Percentiles rank a stretch among this genome's conserved stretches.
phyloP scores from a whole-genome alignment of 148 eudicot genomes.

The Silene uniflora region DNA sequence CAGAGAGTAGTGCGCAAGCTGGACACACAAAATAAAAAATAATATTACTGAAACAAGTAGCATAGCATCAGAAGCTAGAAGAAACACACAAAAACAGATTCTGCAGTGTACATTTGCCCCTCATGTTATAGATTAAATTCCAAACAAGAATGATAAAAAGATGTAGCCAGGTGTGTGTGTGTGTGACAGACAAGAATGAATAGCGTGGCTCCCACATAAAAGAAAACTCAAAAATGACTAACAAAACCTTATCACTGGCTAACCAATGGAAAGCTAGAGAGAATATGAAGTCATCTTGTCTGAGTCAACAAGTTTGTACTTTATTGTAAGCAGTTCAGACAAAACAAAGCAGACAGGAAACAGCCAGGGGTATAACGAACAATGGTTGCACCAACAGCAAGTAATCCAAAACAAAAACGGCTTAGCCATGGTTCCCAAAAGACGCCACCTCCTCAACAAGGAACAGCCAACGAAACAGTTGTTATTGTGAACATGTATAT shows the following conservation, averaged over 20 bases:
- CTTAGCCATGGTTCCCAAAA: neutral
- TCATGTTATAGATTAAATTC: neutral
- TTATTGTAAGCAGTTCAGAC: no score
- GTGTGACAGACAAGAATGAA: neutral
- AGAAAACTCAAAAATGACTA: neutral
- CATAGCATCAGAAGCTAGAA: neutral
- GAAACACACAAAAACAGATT: neutral
- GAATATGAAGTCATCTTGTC: no score
- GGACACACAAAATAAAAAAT: constrained; percentile 19
- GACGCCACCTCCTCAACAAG: neutral
- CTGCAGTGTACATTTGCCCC: neutral
- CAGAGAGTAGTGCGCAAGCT: constrained; percentile 90
- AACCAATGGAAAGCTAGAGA: neutral
- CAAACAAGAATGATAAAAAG: neutral
- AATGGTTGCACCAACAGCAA: neutral
- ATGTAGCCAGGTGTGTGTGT: neutral
- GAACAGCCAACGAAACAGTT: neutral
- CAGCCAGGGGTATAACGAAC: no score
- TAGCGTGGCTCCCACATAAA: neutral
- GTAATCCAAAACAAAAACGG: neutral
- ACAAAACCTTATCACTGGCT: neutral
- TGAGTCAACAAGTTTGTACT: no score
- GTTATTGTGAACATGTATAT: neutral
- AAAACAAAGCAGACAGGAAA: no score
- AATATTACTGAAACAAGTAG: neutral